Conservation (phyloP, 2,329 filamentous ascomycete genomes). For the Xylaria sp. region DNA sequence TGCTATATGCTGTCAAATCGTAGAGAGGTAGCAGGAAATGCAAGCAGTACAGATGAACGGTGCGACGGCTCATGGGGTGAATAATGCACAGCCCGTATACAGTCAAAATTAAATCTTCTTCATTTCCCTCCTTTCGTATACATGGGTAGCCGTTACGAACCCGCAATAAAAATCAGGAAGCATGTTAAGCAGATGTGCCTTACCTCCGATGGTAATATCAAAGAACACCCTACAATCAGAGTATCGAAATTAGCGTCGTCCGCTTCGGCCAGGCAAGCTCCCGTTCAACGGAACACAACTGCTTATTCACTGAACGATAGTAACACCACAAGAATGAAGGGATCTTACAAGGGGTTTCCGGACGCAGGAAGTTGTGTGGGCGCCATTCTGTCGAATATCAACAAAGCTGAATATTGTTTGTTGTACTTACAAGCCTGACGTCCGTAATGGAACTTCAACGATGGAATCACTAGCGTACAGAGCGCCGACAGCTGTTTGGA, state of each 20-base stretch:
- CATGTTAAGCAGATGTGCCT: constrained; percentile 45
- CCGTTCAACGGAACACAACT: neutral
- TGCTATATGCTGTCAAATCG: neutral
- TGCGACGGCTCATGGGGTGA: neutral
- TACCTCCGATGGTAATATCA: constrained; percentile 82
- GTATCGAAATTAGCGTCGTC: neutral
- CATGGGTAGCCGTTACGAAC: neutral
- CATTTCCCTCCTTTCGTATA: neutral
- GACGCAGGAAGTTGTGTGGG: constrained; percentile 55
- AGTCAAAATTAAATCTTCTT: neutral
- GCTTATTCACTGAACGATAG: neutral
- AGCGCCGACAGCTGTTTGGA: constrained; percentile 10
- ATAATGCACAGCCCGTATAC: neutral
- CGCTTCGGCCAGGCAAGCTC: no score
- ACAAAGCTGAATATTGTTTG: neutral
- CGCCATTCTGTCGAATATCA: constrained; percentile 46
- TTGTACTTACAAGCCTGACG: neutral
- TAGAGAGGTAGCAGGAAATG: neutral
- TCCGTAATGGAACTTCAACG: neutral
- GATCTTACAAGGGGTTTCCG: constrained; percentile 57
- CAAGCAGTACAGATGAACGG: neutral
- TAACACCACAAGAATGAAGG: neutral
- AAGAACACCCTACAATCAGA: constrained; percentile 70
- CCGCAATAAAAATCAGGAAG: neutral
- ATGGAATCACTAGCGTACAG: constrained; percentile 1